These are phyloP conservation scores for Suillus lakei DNA, from an alignment of 768 basidiomycete genomes.

Conservation along the genomic window DNA sequence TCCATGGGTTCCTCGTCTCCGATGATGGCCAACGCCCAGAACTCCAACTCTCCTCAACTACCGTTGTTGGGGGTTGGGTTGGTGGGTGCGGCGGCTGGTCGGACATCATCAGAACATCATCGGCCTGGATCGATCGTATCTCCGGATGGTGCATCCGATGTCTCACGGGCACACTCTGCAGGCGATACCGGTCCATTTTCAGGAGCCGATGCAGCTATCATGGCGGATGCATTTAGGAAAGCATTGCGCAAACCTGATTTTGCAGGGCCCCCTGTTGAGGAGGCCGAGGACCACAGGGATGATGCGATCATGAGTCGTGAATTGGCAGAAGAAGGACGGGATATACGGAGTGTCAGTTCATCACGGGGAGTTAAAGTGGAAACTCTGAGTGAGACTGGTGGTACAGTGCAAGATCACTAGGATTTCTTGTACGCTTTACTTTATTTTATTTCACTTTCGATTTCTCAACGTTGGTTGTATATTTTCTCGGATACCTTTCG, in stretches of 20 bases:
- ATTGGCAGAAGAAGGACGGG: slow-evolving; percentile 88
- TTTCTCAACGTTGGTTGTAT: slow-evolving; percentile 38
- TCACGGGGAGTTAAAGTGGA: slow-evolving; percentile 82
- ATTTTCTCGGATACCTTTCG: slow-evolving; percentile 39
- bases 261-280: slow-evolving; percentile 68
- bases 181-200: slow-evolving; percentile 76
- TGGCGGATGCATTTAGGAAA: slow-evolving; percentile 91
- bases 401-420: slow-evolving; percentile 52
- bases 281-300: slow-evolving; percentile 49
- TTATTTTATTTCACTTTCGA: slow-evolving; percentile 40
- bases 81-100: slow-evolving; percentile 36
- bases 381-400: slow-evolving; percentile 57
- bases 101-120: slow-evolving; percentile 36
- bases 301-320: slow-evolving; percentile 63
- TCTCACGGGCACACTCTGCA: slow-evolving; percentile 61
- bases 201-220: slow-evolving; percentile 86
- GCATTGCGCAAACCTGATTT: slow-evolving; percentile 91
- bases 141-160: slow-evolving; percentile 78
- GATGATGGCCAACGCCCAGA: slow-evolving; percentile 74
- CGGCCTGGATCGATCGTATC: slow-evolving; percentile 47
- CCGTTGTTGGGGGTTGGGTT: slow-evolving; percentile 48
- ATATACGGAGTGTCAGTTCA: slow-evolving; percentile 82
- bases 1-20: slow-evolving; percentile 83
- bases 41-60: slow-evolving; percentile 46
- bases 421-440: slow-evolving; percentile 38